These are phyloP conservation scores for Salix exigua DNA, from an alignment of 345 rosid species.

Conservation along the genomic window DNA sequence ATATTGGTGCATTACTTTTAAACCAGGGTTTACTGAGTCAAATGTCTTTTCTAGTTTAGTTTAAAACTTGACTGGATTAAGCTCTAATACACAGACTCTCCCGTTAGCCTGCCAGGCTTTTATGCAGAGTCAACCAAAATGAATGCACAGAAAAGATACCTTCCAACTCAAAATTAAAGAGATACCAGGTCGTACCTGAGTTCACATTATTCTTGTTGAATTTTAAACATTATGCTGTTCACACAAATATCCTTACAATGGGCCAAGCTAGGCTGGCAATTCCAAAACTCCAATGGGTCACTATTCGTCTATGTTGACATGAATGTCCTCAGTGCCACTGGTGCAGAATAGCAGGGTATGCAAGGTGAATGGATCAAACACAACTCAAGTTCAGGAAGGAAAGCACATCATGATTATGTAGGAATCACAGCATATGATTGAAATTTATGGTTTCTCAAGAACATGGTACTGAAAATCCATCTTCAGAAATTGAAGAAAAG, in stretches of 20 bases:
- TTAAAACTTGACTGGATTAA: no score
- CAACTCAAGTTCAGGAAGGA: neutral
- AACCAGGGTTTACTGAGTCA: no score
- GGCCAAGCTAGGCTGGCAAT: constrained; percentile 7
- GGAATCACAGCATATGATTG: neutral
- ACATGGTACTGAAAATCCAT: neutral
- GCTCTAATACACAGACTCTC: no score
- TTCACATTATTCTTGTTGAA: neutral
- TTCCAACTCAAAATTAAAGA: neutral
- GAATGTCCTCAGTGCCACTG: neutral
- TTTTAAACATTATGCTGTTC: neutral
- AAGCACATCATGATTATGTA: neutral
- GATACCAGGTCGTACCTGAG: neutral
- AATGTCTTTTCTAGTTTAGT: no score
- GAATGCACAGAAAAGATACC: neutral
- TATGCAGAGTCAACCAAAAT: neutral
- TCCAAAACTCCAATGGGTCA: neutral
- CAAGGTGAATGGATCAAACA: neutral
- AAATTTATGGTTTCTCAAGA: neutral
- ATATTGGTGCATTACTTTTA: no score
- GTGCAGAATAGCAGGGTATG: neutral
- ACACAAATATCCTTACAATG: neutral
- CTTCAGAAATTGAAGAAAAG: neutral
- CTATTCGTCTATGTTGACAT: neutral
- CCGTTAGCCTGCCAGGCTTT: neutral